Evolutionary conservation across 1,139 yeast species (phyloP).

Genomic region (Magnusiomyces magnusii): DNA sequence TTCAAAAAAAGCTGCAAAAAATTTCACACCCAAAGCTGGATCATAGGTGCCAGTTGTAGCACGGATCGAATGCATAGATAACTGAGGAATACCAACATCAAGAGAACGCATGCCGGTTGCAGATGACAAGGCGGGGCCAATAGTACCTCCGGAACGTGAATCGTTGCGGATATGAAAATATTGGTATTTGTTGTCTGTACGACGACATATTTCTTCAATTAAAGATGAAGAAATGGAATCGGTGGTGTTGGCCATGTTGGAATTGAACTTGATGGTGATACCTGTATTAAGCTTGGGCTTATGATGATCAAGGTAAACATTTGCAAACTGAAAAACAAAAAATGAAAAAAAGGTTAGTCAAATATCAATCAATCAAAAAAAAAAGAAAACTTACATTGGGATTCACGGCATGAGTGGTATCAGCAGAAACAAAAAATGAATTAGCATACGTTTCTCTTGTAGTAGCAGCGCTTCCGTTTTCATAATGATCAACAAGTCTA

Average conservation of each 20-base stretch:
- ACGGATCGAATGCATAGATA: slow-evolving; percentile 76
- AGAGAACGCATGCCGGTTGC: slow-evolving; percentile 66
- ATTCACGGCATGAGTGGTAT: slow-evolving; percentile 91
- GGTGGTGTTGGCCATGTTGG: slow-evolving; percentile 65
- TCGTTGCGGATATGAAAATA: slow-evolving; percentile 51
- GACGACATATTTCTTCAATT: slow-evolving; percentile 41
- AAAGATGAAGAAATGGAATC: slow-evolving; percentile 57
- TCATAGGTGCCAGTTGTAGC: slow-evolving; percentile 69
- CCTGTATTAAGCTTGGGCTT: slow-evolving; percentile 70
- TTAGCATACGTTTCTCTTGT: slow-evolving; percentile 38
- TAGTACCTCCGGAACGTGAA: slow-evolving; percentile 69
- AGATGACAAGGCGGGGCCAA: slow-evolving; percentile 62
- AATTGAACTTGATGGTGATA: slow-evolving; percentile 54
- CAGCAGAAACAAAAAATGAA: slow-evolving; percentile 82
- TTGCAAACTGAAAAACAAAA: slow-evolving; percentile 36
- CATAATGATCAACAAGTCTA: slow-evolving; percentile 49
- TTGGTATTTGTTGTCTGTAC: slow-evolving; percentile 50
- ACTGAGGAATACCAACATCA: slow-evolving; percentile 70
- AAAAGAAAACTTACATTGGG: slow-evolving; percentile 45
- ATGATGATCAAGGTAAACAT: slow-evolving; percentile 54
- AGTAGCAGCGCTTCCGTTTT: slow-evolving; percentile 39
- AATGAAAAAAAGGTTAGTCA: background rate
- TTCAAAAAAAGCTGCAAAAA: slow-evolving; percentile 54
- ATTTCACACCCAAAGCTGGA: slow-evolving; percentile 56
- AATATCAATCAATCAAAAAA: background rate